Evolutionary conservation across 768 basidiomycete species (phyloP).

Genomic region (Leccinum boreale): DNA sequence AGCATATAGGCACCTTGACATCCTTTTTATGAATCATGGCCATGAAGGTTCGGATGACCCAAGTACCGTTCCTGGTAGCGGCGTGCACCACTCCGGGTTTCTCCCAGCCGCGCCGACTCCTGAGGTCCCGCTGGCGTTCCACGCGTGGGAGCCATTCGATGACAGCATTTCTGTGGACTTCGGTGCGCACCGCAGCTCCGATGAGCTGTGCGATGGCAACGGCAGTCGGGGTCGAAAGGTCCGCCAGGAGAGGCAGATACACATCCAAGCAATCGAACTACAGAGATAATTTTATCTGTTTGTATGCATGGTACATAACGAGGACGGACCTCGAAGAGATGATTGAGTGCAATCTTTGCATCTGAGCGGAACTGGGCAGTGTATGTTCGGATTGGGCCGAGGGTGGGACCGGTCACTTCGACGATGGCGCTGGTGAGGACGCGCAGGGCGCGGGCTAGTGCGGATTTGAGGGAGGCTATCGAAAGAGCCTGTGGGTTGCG

Average conservation of each 20-base stretch:
- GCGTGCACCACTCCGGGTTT: constrained; percentile 43
- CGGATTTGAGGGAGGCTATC: constrained; percentile 42
- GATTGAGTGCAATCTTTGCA: constrained; percentile 55
- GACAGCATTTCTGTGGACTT: constrained; percentile 47
- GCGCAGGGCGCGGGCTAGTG: constrained; percentile 62
- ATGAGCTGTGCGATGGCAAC: constrained; percentile 60
- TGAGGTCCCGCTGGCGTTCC: constrained; percentile 54
- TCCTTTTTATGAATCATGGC: constrained; percentile 50
- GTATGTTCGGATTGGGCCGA: constrained; percentile 52
- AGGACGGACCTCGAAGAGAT: constrained; percentile 54
- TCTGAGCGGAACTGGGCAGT: constrained; percentile 41
- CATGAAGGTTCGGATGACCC: constrained; percentile 54
- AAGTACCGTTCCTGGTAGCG: constrained; percentile 48
- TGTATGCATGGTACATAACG: not conserved
- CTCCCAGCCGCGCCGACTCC: constrained; percentile 72
- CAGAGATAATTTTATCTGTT: not conserved
- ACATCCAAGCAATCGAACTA: constrained; percentile 62
- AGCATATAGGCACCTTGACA: constrained; percentile 42
- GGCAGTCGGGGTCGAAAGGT: constrained; percentile 38
- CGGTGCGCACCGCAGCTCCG: constrained; percentile 46
- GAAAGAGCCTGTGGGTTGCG: constrained; percentile 38
- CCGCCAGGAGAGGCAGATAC: constrained; percentile 60
- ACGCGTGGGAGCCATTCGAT: constrained; percentile 60
- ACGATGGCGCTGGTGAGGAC: constrained; percentile 57
- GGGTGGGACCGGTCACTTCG: constrained; percentile 66